A percentile compares a stretch with the other conserved stretches of the same genome.
phyloP scores from a whole-genome alignment of 768 basidiomycete species.

The Podaxis sp. region DNA sequence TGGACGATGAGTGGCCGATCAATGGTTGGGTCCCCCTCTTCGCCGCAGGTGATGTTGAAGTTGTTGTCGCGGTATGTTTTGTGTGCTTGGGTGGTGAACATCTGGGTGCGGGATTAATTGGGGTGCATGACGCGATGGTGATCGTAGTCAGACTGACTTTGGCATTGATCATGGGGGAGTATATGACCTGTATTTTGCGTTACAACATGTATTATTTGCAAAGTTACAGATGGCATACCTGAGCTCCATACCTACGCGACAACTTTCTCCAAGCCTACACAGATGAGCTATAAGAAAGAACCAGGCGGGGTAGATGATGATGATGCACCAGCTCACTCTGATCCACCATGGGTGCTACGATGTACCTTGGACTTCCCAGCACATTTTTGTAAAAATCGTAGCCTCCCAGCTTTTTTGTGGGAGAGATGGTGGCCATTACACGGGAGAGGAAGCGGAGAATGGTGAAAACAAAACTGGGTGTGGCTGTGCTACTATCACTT shows the following conservation, averaged over 20 bases:
- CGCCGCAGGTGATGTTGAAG: slow-evolving; percentile 66
- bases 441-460: slow-evolving; percentile 4
- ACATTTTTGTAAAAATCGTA: slow-evolving; percentile 82
- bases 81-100: slow-evolving; percentile 53
- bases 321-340: slow-evolving; percentile 87
- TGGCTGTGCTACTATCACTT: slow-evolving; percentile 11
- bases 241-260: slow-evolving; percentile 76
- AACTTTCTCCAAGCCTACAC: slow-evolving; percentile 84
- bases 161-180: slow-evolving; percentile 98
- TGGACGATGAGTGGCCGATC: slow-evolving; percentile 90
- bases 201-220: background rate
- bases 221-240: slow-evolving; percentile 40
- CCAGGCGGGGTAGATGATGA: background rate
- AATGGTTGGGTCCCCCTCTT: slow-evolving; percentile 71
- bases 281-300: background rate
- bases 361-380: slow-evolving; percentile 79
- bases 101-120: slow-evolving; percentile 30
- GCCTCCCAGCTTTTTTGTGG: slow-evolving; percentile 49
- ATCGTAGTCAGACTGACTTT: slow-evolving; percentile 42
- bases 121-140: background rate
- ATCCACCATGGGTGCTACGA: slow-evolving; percentile 99
- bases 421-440: background rate
- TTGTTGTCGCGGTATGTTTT: slow-evolving; percentile 55
- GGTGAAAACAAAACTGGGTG: slow-evolving; percentile 1
- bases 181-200: slow-evolving; percentile 55